A percentile compares a stretch with the other conserved stretches of the same genome.
Conservation (phyloP, 179 eudicot species). For the Beta corolliflora region DNA sequence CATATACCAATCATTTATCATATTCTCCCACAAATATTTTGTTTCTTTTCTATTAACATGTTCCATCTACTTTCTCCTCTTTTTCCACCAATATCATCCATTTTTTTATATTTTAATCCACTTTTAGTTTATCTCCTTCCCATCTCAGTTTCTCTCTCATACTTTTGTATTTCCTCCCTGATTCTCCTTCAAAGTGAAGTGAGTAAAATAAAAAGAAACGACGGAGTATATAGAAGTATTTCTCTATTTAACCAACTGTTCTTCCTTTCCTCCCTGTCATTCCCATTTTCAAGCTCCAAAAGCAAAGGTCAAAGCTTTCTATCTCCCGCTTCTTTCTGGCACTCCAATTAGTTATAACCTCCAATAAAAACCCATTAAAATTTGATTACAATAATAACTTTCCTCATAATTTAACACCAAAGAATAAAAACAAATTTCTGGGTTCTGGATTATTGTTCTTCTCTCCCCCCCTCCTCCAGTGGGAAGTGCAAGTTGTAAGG, state of each 20-base stretch:
- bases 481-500: slow-evolving; percentile 26
- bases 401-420: slow-evolving; percentile 5
- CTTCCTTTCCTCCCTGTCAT: slow-evolving; percentile 23
- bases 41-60: too few species aligned
- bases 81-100: too few species aligned
- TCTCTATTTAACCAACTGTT: background rate
- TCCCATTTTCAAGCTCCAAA: slow-evolving; percentile 22
- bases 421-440: background rate
- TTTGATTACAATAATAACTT: background rate
- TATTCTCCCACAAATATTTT: too few species aligned
- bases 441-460: slow-evolving; percentile 6
- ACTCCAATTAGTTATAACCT: background rate
- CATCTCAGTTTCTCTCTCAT: too few species aligned
- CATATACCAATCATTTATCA: too few species aligned
- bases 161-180: too few species aligned
- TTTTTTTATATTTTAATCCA: too few species aligned
- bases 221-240: background rate
- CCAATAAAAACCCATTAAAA: slow-evolving; percentile 1
- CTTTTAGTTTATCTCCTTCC: too few species aligned
- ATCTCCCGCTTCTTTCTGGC: slow-evolving; percentile 17
- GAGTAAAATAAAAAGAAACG: too few species aligned
- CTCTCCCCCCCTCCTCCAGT: background rate
- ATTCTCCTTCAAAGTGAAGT: too few species aligned
- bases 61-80: too few species aligned
- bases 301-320: slow-evolving; percentile 15